phyloP scores from a whole-genome alignment of 2,329 filamentous ascomycete genomes.

The Immersiporthe knoxdaviesiana region DNA sequence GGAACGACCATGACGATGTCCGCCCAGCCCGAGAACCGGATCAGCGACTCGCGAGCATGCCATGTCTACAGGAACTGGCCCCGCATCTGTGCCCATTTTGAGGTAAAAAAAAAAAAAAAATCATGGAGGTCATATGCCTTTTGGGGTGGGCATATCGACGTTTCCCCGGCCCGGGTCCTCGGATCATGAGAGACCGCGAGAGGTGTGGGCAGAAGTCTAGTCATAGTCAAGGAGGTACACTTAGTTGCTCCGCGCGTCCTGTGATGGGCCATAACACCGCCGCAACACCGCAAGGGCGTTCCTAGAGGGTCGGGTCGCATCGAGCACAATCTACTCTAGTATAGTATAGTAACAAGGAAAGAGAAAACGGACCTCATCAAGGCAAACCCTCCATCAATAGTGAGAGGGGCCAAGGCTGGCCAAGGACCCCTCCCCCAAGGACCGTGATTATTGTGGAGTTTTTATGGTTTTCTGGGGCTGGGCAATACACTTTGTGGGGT shows the following conservation, averaged over 20 bases:
- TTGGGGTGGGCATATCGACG: neutral
- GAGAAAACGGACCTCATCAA: neutral
- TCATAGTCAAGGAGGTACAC: too few species aligned
- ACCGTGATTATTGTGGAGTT: neutral
- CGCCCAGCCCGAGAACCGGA: neutral
- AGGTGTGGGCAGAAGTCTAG: neutral
- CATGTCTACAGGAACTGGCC: slow-evolving; percentile 1
- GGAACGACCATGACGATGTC: slow-evolving; percentile 1
- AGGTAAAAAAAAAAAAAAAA: neutral
- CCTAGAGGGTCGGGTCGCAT: neutral
- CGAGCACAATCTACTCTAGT: neutral
- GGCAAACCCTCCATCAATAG: neutral
- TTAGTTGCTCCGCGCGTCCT: neutral
- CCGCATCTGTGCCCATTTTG: neutral
- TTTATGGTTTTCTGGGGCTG: too few species aligned
- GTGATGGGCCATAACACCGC: neutral
- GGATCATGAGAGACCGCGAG: neutral
- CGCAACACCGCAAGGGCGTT: neutral
- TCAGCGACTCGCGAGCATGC: neutral
- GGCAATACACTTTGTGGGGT: slow-evolving; percentile 15
- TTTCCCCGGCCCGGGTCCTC: neutral
- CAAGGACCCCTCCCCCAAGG: neutral
- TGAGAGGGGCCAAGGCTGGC: neutral
- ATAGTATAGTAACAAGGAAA: neutral
- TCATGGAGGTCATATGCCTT: slow-evolving; percentile 2